phyloP scores from a whole-genome alignment of 768 basidiomycete genomes.

The Psilocybe sp. region DNA sequence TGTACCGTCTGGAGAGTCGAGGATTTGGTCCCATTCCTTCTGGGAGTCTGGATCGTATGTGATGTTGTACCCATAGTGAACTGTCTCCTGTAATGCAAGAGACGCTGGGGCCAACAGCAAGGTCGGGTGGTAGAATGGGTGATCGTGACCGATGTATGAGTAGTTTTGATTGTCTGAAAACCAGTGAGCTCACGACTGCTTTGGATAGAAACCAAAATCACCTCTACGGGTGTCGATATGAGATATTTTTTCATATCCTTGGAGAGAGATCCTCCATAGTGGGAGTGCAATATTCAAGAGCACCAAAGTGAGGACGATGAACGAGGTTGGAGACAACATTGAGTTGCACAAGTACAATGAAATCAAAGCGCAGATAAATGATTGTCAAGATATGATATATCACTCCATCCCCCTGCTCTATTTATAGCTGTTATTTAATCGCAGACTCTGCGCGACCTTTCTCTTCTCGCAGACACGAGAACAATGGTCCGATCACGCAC shows the following conservation, averaged over 20 bases:
- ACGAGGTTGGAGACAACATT: not conserved
- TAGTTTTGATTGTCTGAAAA: no score
- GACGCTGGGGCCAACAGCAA: slow-evolving; percentile 4
- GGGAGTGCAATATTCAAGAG: not conserved
- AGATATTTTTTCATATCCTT: not conserved
- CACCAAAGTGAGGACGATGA: not conserved
- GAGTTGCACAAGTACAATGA: not conserved
- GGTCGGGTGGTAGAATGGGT: slow-evolving; percentile 6
- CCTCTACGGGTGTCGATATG: not conserved
- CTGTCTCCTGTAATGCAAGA: slow-evolving; percentile 17
- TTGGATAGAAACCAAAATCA: not conserved
- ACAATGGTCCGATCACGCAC: no score
- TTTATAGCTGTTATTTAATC: no score
- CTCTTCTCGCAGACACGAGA: no score
- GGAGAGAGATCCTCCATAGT: not conserved
- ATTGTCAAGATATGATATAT: no score
- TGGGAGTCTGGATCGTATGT: slow-evolving; percentile 7
- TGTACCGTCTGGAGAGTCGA: slow-evolving; percentile 15
- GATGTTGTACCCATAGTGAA: slow-evolving; percentile 15
- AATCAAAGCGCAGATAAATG: not conserved
- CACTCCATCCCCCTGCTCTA: no score
- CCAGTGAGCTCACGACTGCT: no score
- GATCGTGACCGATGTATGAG: slow-evolving; percentile 7
- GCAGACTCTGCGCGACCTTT: no score
- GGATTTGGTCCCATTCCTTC: no score